Evolutionary conservation across 768 basidiomycete species (phyloP), one percentile per base, ranked within the genome.

Genomic region (Trametes coccinea): DNA sequence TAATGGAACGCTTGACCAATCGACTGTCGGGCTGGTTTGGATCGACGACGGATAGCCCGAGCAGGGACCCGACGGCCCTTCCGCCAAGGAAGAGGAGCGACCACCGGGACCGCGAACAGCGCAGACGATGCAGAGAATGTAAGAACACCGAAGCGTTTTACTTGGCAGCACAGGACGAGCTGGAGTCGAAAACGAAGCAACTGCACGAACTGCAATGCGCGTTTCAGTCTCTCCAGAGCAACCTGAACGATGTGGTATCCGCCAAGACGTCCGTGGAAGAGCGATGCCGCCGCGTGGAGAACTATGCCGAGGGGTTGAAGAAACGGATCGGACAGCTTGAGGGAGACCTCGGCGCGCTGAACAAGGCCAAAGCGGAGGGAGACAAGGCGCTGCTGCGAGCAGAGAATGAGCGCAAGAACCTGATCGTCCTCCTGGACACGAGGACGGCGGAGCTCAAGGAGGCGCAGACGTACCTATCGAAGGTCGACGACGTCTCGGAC

Each of bases 381-480:
- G 57, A 59, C 17, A 51, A 22, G 49, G 57, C 57, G 31, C 41
- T 51, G 16, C 10, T n/a, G 2, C 57, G 50, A n/a, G 31, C 31
- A 39, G 29, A 51, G 41, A 31, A 27, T 5, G 56, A 62, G 30
- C 34, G 27, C 10, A 29, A 37, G 34, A 40, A 62, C 11, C 37
- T 53, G 16, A 46, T 10, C 33, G 43, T 14, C 3, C 61, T 72
- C 0, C 59, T 77, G 41, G 69, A 71, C 13, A 69, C 75, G 45
- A 76, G 82, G 34, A 80, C 79, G 6, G 69, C 74, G 44, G 79
- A 84, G 65, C 75, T 80, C n/a, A 74, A 77, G 45, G 79, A 77
- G 9, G 78, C 77, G 10, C 81, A 81, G 65, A 75, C 72, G 53
- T 84, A 80, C 74, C 72, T 80, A 48, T 74, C 75, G 1, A 79